These are phyloP conservation scores for Antarctomyces pellizariae DNA, from an alignment of 495 filamentous ascomycete genomes.

Conservation along the genomic window DNA sequence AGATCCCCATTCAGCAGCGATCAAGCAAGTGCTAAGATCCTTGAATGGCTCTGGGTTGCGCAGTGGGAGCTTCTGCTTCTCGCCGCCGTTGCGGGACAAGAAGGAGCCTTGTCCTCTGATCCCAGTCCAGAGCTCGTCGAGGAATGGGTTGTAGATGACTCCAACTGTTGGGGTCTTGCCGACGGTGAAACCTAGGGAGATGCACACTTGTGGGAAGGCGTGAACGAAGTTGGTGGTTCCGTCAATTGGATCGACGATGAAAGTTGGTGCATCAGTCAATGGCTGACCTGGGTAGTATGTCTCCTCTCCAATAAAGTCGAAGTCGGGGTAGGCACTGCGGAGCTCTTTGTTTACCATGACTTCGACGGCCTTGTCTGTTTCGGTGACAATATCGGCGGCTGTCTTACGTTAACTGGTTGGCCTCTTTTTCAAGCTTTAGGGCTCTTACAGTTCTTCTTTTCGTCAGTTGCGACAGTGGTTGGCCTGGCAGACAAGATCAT, in stretches of 20 bases:
- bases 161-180: slow-evolving; percentile 41
- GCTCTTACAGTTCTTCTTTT: slow-evolving; percentile 64
- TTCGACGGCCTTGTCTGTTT: slow-evolving; percentile 70
- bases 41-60: slow-evolving; percentile 32
- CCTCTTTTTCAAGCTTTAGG: slow-evolving; percentile 7
- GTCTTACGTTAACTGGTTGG: slow-evolving; percentile 6
- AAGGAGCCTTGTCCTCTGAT: slow-evolving; percentile 47
- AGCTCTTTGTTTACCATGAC: slow-evolving; percentile 44
- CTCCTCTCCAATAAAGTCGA: slow-evolving; percentile 64
- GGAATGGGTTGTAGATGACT: slow-evolving; percentile 69
- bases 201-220: slow-evolving; percentile 52
- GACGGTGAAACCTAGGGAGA: slow-evolving; percentile 58
- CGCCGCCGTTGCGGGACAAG: slow-evolving; percentile 20
- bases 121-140: slow-evolving; percentile 40
- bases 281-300: slow-evolving; percentile 45
- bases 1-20: slow-evolving; percentile 58
- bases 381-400: slow-evolving; percentile 71
- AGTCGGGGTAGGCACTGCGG: slow-evolving; percentile 36
- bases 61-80: slow-evolving; percentile 24
- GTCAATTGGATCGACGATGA: slow-evolving; percentile 79
- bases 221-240: slow-evolving; percentile 82
- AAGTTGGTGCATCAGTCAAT: slow-evolving; percentile 51
- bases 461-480: slow-evolving; percentile 31
- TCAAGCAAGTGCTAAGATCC: slow-evolving; percentile 34
- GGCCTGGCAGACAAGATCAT: slow-evolving; percentile 65